Evolutionary conservation across 2,329 filamentous ascomycete species (phyloP).

Genomic region (Tolypocladium paradoxum): DNA sequence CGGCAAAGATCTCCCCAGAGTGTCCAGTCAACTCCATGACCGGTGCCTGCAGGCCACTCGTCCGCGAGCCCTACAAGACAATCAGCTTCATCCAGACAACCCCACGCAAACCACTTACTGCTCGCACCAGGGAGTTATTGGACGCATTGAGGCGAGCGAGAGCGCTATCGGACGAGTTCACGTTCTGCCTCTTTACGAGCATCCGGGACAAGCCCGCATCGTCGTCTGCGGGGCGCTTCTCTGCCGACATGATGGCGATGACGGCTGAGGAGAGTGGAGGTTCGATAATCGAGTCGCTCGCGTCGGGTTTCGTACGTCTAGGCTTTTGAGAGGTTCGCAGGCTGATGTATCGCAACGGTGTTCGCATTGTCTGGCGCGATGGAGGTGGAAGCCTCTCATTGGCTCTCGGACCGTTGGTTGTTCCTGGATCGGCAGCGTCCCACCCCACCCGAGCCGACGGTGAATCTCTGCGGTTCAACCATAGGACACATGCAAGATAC

Average conservation of each 20-base stretch:
- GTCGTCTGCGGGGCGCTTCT: slow-evolving; percentile 84
- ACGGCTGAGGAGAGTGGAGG: background rate
- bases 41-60: slow-evolving; percentile 75
- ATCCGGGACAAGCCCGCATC: slow-evolving; percentile 71
- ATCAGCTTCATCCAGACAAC: background rate
- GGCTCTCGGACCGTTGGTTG: slow-evolving; percentile 23
- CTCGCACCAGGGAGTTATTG: slow-evolving; percentile 37
- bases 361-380: background rate
- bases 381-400: slow-evolving; percentile 11
- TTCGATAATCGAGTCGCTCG: background rate
- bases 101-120: slow-evolving; percentile 27
- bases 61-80: slow-evolving; percentile 54
- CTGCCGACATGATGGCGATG: slow-evolving; percentile 60
- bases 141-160: slow-evolving; percentile 41
- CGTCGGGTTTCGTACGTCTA: background rate
- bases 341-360: background rate
- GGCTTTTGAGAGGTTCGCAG: background rate
- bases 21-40: slow-evolving; percentile 86
- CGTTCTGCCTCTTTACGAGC: slow-evolving; percentile 81
- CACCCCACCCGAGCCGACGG: background rate
- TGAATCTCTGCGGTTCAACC: background rate
- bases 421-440: slow-evolving; percentile 13
- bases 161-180: slow-evolving; percentile 35
- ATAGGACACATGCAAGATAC: background rate
- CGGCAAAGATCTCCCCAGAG: slow-evolving; percentile 80